Percentiles rank a stretch among this genome's conserved stretches.
phyloP scores from a whole-genome alignment of 2,329 filamentous ascomycete genomes.

The Juglanconis oblonga region DNA sequence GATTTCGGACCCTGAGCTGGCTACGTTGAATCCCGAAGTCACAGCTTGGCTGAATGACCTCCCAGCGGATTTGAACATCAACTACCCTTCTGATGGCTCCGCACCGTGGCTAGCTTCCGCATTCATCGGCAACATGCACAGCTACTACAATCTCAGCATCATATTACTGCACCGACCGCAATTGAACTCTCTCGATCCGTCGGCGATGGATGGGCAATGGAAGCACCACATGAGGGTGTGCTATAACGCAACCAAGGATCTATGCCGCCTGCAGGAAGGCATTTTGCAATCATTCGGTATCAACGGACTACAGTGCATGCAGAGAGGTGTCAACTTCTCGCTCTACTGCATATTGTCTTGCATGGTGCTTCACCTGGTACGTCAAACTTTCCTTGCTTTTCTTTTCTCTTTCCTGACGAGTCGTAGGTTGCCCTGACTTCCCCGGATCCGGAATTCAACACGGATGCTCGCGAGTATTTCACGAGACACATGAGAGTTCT shows the following conservation, averaged over 20 bases:
- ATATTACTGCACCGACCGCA: conserved; percentile 89
- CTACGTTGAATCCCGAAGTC: conserved; percentile 74
- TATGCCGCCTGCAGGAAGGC: conserved; percentile 85
- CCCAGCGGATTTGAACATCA: conserved; percentile 73
- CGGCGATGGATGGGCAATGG: conserved; percentile 70
- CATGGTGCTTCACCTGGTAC: conserved; percentile 87
- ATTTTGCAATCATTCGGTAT: conserved; percentile 75
- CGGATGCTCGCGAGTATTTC: conserved; percentile 84
- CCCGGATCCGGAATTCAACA: conserved; percentile 83
- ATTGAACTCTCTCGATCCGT: conserved; percentile 73
- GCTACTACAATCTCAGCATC: conserved; percentile 80
- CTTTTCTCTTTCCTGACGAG: conserved; percentile 12
- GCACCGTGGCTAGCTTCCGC: conserved; percentile 83
- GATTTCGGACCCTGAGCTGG: conserved; percentile 81
- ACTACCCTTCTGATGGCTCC: conserved; percentile 74
- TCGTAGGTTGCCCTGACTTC: conserved; percentile 84
- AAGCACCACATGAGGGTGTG: conserved; percentile 85
- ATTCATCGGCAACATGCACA: conserved; percentile 85
- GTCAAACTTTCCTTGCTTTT: conserved; percentile 33
- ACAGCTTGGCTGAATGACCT: conserved; percentile 73
- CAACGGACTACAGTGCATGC: conserved; percentile 83
- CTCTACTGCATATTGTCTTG: conserved; percentile 92
- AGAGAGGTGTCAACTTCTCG: conserved; percentile 88
- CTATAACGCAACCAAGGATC: conserved; percentile 76
- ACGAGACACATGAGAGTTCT: conserved; percentile 91